These are phyloP conservation scores for Aspergillus phoenicis DNA, from an alignment of 2,329 filamentous ascomycete genomes.

Conservation along the genomic window DNA sequence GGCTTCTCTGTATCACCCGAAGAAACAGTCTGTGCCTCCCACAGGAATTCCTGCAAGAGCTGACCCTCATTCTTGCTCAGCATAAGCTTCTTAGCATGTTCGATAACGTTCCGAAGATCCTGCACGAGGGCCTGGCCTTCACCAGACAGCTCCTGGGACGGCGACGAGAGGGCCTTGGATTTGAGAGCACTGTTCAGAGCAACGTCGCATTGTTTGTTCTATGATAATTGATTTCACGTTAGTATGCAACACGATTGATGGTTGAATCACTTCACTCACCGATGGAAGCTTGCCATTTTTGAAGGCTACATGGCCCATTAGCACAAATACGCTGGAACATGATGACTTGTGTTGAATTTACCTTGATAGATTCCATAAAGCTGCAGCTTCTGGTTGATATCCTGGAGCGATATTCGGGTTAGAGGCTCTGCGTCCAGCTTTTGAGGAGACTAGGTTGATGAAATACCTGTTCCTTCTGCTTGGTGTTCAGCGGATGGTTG, in stretches of 20 bases:
- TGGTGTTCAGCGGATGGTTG: constrained; percentile 11
- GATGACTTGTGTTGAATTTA: constrained; percentile 30
- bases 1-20: constrained; percentile 64
- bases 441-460: background rate
- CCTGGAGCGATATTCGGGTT: constrained; percentile 33
- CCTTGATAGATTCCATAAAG: constrained; percentile 83
- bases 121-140: constrained; percentile 79
- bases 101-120: constrained; percentile 78
- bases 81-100: constrained; percentile 80
- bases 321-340: background rate
- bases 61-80: constrained; percentile 95
- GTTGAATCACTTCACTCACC: constrained; percentile 66
- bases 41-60: constrained; percentile 94
- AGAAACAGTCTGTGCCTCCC: constrained; percentile 79
- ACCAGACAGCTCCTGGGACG: constrained; percentile 74
- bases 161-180: constrained; percentile 68
- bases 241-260: background rate
- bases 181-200: constrained; percentile 85
- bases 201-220: constrained; percentile 95
- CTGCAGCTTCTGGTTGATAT: constrained; percentile 93
- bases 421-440: background rate
- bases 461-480: constrained; percentile 42
- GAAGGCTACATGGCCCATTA: constrained; percentile 63
- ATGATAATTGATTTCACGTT: constrained; percentile 6
- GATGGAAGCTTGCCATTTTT: constrained; percentile 87